Percentiles rank a stretch among this genome's conserved stretches.
phyloP scores from a whole-genome alignment of 2,329 filamentous ascomycete genomes.

The Simplicillium sp. region DNA sequence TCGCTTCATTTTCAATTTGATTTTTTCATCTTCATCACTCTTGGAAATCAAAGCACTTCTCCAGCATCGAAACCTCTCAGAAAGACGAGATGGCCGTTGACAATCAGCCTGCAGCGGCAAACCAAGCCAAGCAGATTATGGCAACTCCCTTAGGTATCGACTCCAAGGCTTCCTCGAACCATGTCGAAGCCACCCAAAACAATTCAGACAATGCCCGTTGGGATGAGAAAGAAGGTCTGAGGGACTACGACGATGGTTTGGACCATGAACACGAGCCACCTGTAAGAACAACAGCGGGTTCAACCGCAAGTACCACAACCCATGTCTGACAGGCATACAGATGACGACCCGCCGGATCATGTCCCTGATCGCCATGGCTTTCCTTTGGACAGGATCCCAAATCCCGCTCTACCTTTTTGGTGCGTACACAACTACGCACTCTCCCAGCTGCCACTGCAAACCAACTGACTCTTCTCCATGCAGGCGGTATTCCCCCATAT shows the following conservation, averaged over 20 bases:
- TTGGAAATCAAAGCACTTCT: too few relatives aligned
- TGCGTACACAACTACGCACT: not conserved
- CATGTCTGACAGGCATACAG: too few relatives aligned
- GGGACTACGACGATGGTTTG: not conserved
- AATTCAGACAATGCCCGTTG: too few relatives aligned
- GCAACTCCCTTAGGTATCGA: too few relatives aligned
- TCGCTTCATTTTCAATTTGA: too few relatives aligned
- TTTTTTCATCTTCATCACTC: too few relatives aligned
- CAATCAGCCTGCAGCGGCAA: too few relatives aligned
- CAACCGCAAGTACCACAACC: not conserved
- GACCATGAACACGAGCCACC: not conserved
- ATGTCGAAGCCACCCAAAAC: too few relatives aligned
- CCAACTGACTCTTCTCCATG: not conserved
- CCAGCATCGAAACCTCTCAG: too few relatives aligned
- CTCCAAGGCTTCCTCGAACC: too few relatives aligned
- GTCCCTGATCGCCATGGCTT: slow-evolving; percentile 1
- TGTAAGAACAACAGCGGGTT: not conserved
- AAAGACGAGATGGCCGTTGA: too few relatives aligned
- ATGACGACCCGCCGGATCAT: not conserved
- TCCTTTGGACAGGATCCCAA: slow-evolving; percentile 1
- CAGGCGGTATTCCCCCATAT: slow-evolving; percentile 4
- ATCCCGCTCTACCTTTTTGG: not conserved
- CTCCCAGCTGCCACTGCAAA: not conserved
- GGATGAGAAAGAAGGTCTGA: not conserved
- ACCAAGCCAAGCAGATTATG: too few relatives aligned